Percentiles rank a stretch among this genome's conserved stretches.
Evolutionary conservation across 1,284 basidiomycete genomes (phyloP).

Genomic region (Rhodotorula sp.): DNA sequence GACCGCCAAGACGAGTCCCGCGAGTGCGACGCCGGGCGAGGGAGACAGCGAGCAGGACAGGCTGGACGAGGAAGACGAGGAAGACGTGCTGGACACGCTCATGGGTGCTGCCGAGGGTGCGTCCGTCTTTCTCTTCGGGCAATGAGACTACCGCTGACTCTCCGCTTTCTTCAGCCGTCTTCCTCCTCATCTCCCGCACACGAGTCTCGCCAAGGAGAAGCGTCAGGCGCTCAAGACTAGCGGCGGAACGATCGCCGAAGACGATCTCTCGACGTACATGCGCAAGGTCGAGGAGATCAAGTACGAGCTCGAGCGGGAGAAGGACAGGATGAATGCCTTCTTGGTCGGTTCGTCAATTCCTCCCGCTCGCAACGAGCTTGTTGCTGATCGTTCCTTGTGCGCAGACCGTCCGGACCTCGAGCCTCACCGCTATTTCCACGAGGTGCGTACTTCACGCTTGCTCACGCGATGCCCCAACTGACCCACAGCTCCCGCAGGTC

Average conservation of each 20-base stretch:
- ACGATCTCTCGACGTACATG: constrained; percentile 8
- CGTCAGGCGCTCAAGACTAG: constrained; percentile 1
- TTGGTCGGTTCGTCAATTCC: constrained; percentile 6
- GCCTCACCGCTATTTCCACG: constrained; percentile 27
- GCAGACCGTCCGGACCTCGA: constrained; percentile 25
- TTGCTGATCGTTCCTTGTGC: too few relatives aligned
- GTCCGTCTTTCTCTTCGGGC: background rate
- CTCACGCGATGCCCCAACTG: too few relatives aligned
- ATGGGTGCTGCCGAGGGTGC: constrained; percentile 18
- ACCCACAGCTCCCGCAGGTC: too few relatives aligned
- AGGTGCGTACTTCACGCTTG: too few relatives aligned
- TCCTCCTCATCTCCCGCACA: constrained; percentile 16
- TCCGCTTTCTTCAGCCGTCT: constrained; percentile 7
- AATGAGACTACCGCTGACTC: background rate
- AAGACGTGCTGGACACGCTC: constrained; percentile 23
- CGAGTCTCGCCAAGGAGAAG: constrained; percentile 21
- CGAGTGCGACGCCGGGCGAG: background rate
- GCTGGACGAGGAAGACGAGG: constrained; percentile 15
- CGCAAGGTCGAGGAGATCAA: constrained; percentile 15
- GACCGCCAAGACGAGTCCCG: background rate
- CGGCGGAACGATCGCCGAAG: constrained; percentile 12
- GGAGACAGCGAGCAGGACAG: background rate
- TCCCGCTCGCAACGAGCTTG: too few relatives aligned
- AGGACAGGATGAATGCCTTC: constrained; percentile 12
- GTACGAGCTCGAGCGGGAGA: constrained; percentile 13